phyloP scores from a whole-genome alignment of 148 eudicot genomes.

The Camellia sinensis region DNA sequence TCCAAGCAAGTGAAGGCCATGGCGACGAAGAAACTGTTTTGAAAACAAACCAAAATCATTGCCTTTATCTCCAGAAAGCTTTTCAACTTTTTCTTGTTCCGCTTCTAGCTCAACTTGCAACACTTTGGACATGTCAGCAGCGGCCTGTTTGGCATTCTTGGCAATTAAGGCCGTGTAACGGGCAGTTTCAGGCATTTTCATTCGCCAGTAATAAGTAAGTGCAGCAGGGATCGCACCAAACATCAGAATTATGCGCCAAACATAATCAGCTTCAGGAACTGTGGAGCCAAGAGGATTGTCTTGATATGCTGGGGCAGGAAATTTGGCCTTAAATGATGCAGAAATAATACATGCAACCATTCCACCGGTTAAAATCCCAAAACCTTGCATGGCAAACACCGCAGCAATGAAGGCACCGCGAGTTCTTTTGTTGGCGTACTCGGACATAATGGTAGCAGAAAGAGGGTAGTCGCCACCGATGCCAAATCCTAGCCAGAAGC shows the following conservation, averaged over 20 bases:
- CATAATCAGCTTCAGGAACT: constrained; percentile 27
- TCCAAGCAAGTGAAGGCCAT: constrained; percentile 17
- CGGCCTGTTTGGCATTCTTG: constrained; percentile 21
- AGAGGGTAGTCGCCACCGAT: constrained; percentile 45
- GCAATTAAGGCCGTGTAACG: constrained; percentile 43
- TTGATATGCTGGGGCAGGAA: constrained; percentile 17
- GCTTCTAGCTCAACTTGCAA: constrained; percentile 13
- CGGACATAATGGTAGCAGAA: constrained; percentile 44
- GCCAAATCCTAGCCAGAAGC: constrained; percentile 60
- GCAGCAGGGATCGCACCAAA: constrained; percentile 37
- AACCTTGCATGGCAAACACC: constrained; percentile 44
- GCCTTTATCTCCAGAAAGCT: background rate
- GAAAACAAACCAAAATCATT: constrained; percentile 13
- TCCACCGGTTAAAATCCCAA: constrained; percentile 39
- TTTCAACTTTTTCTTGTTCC: background rate
- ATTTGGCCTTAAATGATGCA: constrained; percentile 25
- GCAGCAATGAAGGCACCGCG: constrained; percentile 43
- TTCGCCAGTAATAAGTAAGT: constrained; percentile 41
- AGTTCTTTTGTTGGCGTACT: constrained; percentile 40
- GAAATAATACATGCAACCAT: constrained; percentile 26
- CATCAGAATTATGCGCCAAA: constrained; percentile 39
- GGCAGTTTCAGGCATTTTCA: constrained; percentile 50
- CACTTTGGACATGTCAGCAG: constrained; percentile 17
- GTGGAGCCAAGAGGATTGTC: constrained; percentile 16
- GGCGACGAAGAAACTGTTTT: background rate